phyloP scores from a whole-genome alignment of 306 rosid species.

The Prunus kanzakura region DNA sequence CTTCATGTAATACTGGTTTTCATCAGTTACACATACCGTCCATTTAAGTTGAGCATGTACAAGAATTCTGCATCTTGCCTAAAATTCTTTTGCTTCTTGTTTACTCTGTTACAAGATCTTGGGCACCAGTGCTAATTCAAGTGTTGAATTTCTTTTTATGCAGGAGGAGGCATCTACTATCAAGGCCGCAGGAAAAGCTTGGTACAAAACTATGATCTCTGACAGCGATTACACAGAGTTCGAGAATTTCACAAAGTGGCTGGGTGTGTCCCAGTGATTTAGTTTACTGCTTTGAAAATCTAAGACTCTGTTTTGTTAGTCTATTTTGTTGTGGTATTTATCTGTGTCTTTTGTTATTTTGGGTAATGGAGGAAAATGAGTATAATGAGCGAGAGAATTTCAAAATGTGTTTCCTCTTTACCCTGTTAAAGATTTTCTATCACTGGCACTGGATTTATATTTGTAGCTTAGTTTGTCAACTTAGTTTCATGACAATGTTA shows the following conservation, averaged over 20 bases:
- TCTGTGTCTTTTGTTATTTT: slow-evolving; percentile 24
- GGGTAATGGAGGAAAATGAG: slow-evolving; percentile 21
- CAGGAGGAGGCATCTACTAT: slow-evolving; percentile 74
- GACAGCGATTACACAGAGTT: slow-evolving; percentile 83
- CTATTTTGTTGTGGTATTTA: slow-evolving; percentile 20
- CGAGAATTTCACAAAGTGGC: slow-evolving; percentile 77
- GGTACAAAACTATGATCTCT: slow-evolving; percentile 83
- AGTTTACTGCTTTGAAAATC: neutral
- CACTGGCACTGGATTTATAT: slow-evolving; percentile 10
- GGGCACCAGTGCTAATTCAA: neutral
- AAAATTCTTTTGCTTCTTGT: neutral
- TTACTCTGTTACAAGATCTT: neutral
- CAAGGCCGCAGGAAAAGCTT: slow-evolving; percentile 79
- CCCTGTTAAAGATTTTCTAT: slow-evolving; percentile 7
- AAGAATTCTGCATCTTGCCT: neutral
- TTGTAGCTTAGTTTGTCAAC: slow-evolving; percentile 11
- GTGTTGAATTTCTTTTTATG: neutral
- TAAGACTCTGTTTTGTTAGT: slow-evolving; percentile 28
- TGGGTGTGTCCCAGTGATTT: slow-evolving; percentile 70
- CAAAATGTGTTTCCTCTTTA: neutral
- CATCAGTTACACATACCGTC: neutral
- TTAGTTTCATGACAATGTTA: neutral
- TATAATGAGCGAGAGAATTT: slow-evolving; percentile 9
- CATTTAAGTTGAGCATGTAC: too few relatives aligned
- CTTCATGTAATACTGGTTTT: neutral